Percentiles rank a stretch among this genome's conserved stretches.
Conservation (phyloP, 306 rosid genomes). For the Cicer chorassanicum region DNA sequence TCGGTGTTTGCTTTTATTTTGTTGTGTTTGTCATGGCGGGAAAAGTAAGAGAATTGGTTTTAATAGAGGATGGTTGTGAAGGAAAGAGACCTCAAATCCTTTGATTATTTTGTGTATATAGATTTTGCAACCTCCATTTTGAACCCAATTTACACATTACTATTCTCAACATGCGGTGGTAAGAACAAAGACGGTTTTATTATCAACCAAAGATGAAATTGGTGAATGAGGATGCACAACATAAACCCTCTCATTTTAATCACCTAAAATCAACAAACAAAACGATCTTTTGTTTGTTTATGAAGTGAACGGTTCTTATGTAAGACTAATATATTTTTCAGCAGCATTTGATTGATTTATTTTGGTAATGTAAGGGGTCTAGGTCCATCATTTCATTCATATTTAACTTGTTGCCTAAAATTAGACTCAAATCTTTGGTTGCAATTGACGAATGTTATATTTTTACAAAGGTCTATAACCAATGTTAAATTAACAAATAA, state of each 20-base stretch:
- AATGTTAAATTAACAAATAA: neutral
- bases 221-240: slow-evolving; percentile 32
- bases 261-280: slow-evolving; percentile 6
- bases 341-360: neutral
- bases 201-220: slow-evolving; percentile 24
- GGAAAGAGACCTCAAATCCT: slow-evolving; percentile 31
- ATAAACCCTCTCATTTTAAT: neutral
- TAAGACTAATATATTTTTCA: neutral
- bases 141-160: slow-evolving; percentile 42
- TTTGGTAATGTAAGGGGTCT: too few relatives aligned
- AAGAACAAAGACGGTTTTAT: neutral
- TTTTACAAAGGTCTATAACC: neutral
- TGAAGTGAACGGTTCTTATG: neutral
- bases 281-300: neutral
- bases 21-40: slow-evolving; percentile 23
- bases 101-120: slow-evolving; percentile 22
- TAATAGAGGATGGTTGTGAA: neutral
- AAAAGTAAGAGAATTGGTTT: neutral
- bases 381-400: neutral
- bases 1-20: neutral
- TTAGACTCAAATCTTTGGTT: slow-evolving; percentile 4
- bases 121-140: slow-evolving; percentile 41
- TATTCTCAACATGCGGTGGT: slow-evolving; percentile 47
- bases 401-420: neutral
- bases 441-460: neutral